phyloP scores from a whole-genome alignment of 805 yeast species.

The Starmerella sirachaensis region DNA sequence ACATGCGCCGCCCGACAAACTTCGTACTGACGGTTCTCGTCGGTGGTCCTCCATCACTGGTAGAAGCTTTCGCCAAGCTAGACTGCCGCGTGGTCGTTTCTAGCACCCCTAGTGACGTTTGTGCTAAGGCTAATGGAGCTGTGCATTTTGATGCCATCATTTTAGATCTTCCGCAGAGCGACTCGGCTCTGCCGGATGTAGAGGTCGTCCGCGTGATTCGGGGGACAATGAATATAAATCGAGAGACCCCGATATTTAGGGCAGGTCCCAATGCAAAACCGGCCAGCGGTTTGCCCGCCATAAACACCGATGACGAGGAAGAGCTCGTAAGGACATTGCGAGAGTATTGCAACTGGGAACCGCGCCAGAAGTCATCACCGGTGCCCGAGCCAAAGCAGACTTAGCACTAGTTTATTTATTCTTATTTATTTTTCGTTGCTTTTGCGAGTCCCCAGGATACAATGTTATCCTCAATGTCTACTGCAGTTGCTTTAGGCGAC shows the following conservation, averaged over 20 bases:
- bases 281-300: slow-evolving; percentile 41
- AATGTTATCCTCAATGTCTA: slow-evolving; percentile 7
- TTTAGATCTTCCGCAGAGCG: slow-evolving; percentile 32
- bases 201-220: slow-evolving; percentile 38
- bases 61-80: slow-evolving; percentile 47
- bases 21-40: slow-evolving; percentile 42
- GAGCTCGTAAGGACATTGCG: slow-evolving; percentile 28
- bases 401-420: not conserved
- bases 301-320: slow-evolving; percentile 24
- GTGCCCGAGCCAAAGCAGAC: not conserved
- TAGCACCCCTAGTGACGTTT: slow-evolving; percentile 60
- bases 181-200: slow-evolving; percentile 9
- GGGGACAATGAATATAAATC: slow-evolving; percentile 66
- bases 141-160: slow-evolving; percentile 75
- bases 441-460: slow-evolving; percentile 10
- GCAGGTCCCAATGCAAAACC: slow-evolving; percentile 33
- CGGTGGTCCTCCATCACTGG: slow-evolving; percentile 65
- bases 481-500: not conserved
- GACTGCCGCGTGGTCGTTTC: slow-evolving; percentile 77
- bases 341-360: slow-evolving; percentile 26
- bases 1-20: slow-evolving; percentile 3
- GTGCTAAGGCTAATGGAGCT: slow-evolving; percentile 42
- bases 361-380: slow-evolving; percentile 4
- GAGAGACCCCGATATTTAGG: slow-evolving; percentile 59
- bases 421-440: not conserved